These are phyloP conservation scores for Firmiana major DNA, from an alignment of 345 rosid genomes.

Conservation along the genomic window DNA sequence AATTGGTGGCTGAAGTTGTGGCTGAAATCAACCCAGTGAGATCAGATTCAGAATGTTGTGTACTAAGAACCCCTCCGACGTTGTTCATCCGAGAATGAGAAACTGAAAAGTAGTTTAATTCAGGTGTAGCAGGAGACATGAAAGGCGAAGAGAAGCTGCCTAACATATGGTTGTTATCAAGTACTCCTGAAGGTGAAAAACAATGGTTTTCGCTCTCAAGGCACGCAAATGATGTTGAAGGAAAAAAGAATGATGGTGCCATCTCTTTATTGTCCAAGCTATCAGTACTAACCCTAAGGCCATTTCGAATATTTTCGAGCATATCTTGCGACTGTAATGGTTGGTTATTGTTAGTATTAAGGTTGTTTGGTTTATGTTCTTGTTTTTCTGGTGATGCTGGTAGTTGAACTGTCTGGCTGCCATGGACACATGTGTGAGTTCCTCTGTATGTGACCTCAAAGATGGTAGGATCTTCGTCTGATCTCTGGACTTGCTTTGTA, in stretches of 20 bases:
- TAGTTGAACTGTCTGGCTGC: constrained; percentile 27
- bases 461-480: constrained; percentile 69
- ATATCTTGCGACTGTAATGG: constrained; percentile 39
- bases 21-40: constrained; percentile 48
- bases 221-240: constrained; percentile 43
- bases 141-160: constrained; percentile 37
- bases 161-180: constrained; percentile 15
- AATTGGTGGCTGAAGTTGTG: constrained; percentile 63
- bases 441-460: constrained; percentile 78
- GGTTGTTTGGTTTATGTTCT: constrained; percentile 33
- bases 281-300: constrained; percentile 35
- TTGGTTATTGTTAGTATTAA: constrained; percentile 12
- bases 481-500: constrained; percentile 83
- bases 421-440: constrained; percentile 56
- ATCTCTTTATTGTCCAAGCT: constrained; percentile 35
- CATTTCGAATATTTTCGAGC: constrained; percentile 28
- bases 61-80: constrained; percentile 23
- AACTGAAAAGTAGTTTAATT: constrained; percentile 35
- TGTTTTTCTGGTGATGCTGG: constrained; percentile 55
- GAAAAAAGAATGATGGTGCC: constrained; percentile 54
- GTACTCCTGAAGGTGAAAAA: constrained; percentile 23
- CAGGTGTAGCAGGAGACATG: constrained; percentile 47
- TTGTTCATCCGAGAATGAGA: constrained; percentile 36
- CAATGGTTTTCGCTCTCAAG: constrained; percentile 8
- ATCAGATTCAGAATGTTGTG: constrained; percentile 40